A percentile compares a stretch with the other conserved stretches of the same genome.
phyloP scores from a whole-genome alignment of 345 rosid species.

The Arabis hirsuta region DNA sequence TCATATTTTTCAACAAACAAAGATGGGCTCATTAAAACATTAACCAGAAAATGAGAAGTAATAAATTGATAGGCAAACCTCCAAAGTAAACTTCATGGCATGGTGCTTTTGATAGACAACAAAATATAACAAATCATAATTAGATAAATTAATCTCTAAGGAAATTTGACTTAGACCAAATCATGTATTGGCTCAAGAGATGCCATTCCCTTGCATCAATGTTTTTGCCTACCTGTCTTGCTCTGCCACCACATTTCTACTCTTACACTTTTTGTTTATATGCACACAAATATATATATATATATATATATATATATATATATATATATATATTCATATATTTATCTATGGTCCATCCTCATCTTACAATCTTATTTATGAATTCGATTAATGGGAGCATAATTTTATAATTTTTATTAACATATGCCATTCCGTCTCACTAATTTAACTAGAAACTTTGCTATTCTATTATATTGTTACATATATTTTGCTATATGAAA shows the following conservation, averaged over 20 bases:
- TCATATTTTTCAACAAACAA: slow-evolving; percentile 39
- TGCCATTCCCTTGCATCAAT: slow-evolving; percentile 39
- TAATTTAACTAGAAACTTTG: not conserved
- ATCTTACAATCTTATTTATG: slow-evolving; percentile 12
- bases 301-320: not conserved
- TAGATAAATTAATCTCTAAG: slow-evolving; percentile 22
- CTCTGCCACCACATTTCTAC: slow-evolving; percentile 45
- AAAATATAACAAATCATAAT: slow-evolving; percentile 13
- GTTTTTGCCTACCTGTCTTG: slow-evolving; percentile 41
- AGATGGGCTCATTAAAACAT: slow-evolving; percentile 36
- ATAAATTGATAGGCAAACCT: slow-evolving; percentile 36
- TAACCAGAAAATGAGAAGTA: slow-evolving; percentile 22
- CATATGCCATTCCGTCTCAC: not conserved
- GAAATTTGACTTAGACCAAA: slow-evolving; percentile 41
- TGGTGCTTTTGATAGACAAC: slow-evolving; percentile 13
- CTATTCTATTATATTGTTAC: not conserved
- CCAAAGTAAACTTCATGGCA: slow-evolving; percentile 28
- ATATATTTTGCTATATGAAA: not conserved
- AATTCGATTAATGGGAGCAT: not conserved
- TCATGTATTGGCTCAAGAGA: slow-evolving; percentile 42
- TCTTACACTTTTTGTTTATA: slow-evolving; percentile 38
- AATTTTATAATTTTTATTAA: not conserved
- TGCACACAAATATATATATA: not conserved
- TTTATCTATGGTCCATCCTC: slow-evolving; percentile 15
- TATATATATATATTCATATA: not conserved